Conservation (phyloP, 495 filamentous ascomycete genomes). For the Penicillium robsamsonii region DNA sequence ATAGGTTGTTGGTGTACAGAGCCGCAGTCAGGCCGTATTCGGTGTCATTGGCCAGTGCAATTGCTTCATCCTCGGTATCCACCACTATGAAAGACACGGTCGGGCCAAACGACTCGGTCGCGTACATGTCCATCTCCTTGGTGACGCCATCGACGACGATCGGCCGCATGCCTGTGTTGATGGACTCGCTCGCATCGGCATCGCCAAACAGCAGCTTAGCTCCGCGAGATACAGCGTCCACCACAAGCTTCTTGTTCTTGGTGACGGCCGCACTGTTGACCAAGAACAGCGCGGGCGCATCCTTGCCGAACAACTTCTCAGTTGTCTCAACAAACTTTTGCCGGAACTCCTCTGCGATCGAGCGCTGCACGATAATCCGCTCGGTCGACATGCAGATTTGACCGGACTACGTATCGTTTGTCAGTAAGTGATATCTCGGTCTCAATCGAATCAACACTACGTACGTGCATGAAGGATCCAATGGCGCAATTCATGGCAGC, state of each 20-base stretch:
- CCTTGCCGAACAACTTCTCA: constrained; percentile 48
- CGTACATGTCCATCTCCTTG: constrained; percentile 79
- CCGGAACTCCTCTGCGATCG: constrained; percentile 64
- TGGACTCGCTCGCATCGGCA: constrained; percentile 41
- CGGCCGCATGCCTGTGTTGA: constrained; percentile 62
- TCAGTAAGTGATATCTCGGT: background rate
- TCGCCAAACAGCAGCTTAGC: constrained; percentile 65
- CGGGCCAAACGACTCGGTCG: constrained; percentile 80
- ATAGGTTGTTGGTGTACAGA: constrained; percentile 49
- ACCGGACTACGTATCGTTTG: constrained; percentile 48
- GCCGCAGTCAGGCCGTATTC: constrained; percentile 51
- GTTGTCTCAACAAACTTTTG: constrained; percentile 47
- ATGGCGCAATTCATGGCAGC: constrained; percentile 52
- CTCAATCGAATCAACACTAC: constrained; percentile 6
- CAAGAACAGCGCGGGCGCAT: constrained; percentile 55
- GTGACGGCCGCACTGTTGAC: constrained; percentile 58
- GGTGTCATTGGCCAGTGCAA: constrained; percentile 51
- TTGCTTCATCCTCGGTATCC: constrained; percentile 48
- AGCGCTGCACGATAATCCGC: constrained; percentile 76
- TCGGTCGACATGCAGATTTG: constrained; percentile 95
- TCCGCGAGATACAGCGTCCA: constrained; percentile 66
- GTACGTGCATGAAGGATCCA: constrained; percentile 54
- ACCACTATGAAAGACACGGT: constrained; percentile 58
- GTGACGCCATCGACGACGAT: constrained; percentile 68
- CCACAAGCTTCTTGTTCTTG: constrained; percentile 66